A percentile compares a stretch with the other conserved stretches of the same genome.
These are phyloP conservation scores for Nyssa sinensis DNA, from an alignment of 148 eudicot species.

Conservation along the genomic window DNA sequence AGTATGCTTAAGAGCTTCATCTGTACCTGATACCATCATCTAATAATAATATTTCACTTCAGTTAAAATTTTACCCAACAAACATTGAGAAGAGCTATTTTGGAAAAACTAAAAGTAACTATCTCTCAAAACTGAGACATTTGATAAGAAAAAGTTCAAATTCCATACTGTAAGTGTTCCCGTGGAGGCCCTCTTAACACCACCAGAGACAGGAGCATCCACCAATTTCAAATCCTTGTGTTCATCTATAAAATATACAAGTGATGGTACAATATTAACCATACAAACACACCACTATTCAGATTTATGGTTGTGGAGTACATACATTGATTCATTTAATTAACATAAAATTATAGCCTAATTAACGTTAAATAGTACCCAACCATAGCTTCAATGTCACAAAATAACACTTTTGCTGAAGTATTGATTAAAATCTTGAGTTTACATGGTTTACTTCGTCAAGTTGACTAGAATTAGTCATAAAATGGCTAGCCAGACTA, in stretches of 20 bases:
- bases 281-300: no score
- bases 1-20: constrained; percentile 76
- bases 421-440: no score
- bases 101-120: neutral
- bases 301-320: no score
- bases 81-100: constrained; percentile 4
- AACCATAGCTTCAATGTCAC: no score
- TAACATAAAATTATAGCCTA: no score
- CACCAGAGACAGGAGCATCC: constrained; percentile 99
- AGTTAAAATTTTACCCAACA: constrained; percentile 12
- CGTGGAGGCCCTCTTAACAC: constrained; percentile 78
- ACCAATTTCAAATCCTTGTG: constrained; percentile 75
- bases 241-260: constrained; percentile 35
- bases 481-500: no score
- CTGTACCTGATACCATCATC: constrained; percentile 94
- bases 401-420: no score
- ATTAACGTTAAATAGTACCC: no score
- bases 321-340: no score
- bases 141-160: neutral
- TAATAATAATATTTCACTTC: constrained; percentile 24
- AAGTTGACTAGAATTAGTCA: no score
- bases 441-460: no score
- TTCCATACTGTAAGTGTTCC: constrained; percentile 87
- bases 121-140: neutral
- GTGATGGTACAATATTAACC: neutral